phyloP scores from a whole-genome alignment of 805 yeast genomes.

The Jamesozyma rosinii region DNA sequence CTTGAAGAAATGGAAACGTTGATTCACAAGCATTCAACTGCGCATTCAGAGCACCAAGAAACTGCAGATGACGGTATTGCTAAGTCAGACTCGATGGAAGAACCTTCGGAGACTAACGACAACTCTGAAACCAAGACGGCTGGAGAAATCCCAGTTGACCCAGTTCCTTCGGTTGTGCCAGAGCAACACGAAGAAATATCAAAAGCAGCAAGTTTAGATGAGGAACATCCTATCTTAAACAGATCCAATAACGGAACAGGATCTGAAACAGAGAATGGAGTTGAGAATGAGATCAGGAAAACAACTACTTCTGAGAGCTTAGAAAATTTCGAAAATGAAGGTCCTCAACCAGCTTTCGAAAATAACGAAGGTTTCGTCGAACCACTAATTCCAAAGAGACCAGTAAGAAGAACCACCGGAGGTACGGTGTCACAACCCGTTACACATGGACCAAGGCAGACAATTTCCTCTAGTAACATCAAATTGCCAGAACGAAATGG shows the following conservation, averaged over 20 bases:
- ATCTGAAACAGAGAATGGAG: background rate
- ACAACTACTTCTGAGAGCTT: background rate
- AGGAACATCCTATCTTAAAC: background rate
- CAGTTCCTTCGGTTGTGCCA: background rate
- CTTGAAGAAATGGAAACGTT: slow-evolving; percentile 10
- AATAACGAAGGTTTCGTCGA: background rate
- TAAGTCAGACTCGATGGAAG: background rate
- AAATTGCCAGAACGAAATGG: background rate
- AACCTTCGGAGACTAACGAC: background rate
- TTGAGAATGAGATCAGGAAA: background rate
- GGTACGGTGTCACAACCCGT: background rate
- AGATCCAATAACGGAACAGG: background rate
- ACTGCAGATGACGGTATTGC: background rate
- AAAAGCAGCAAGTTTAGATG: background rate
- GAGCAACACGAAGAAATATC: no score
- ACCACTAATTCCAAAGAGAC: slow-evolving; percentile 6
- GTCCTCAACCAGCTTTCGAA: background rate
- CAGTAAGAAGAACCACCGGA: slow-evolving; percentile 2
- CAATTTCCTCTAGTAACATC: background rate
- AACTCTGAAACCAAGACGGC: background rate
- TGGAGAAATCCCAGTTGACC: background rate
- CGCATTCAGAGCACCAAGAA: background rate
- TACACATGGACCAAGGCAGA: slow-evolving; percentile 3
- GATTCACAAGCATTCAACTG: background rate
- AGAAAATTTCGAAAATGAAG: background rate